phyloP scores from a whole-genome alignment of 257 asterid species.

The Voacanga thouarsii region DNA sequence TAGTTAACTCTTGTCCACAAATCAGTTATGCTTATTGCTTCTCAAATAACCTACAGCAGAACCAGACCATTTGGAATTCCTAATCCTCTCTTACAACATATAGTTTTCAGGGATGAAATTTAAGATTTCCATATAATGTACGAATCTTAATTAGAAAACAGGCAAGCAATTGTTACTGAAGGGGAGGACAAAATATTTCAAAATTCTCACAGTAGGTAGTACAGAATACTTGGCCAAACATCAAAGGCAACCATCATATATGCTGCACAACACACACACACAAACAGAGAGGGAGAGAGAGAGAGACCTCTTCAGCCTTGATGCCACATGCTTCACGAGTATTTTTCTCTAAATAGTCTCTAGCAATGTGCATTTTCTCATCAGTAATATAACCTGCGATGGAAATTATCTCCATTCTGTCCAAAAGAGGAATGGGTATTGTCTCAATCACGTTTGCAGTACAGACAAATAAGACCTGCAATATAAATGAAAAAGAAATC shows the following conservation, averaged over 20 bases:
- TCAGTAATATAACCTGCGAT: conserved; percentile 97
- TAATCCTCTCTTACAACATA: not conserved
- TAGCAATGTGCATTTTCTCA: conserved; percentile 97
- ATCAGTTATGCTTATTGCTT: not conserved
- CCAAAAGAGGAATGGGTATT: conserved; percentile 92
- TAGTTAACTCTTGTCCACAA: not conserved
- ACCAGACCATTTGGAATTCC: not conserved
- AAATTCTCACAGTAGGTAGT: not conserved
- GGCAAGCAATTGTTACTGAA: not conserved
- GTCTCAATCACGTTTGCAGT: conserved; percentile 90
- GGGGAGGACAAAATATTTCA: not conserved
- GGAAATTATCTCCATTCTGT: conserved; percentile 96
- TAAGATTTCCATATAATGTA: not conserved
- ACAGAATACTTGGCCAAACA: not conserved
- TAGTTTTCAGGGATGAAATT: not conserved
- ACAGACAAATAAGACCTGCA: conserved; percentile 94
- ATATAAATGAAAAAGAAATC: not conserved
- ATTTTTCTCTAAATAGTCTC: conserved; percentile 88
- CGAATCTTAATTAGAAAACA: not conserved
- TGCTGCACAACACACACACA: not conserved
- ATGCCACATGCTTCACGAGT: conserved; percentile 96
- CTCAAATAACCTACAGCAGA: not conserved
- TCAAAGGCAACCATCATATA: not conserved
- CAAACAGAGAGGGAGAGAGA: conserved; percentile 5
- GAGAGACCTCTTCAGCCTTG: conserved; percentile 79